A percentile compares a stretch with the other conserved stretches of the same genome.
Conservation (phyloP, 306 rosid genomes). For the Vigna nakashimae region DNA sequence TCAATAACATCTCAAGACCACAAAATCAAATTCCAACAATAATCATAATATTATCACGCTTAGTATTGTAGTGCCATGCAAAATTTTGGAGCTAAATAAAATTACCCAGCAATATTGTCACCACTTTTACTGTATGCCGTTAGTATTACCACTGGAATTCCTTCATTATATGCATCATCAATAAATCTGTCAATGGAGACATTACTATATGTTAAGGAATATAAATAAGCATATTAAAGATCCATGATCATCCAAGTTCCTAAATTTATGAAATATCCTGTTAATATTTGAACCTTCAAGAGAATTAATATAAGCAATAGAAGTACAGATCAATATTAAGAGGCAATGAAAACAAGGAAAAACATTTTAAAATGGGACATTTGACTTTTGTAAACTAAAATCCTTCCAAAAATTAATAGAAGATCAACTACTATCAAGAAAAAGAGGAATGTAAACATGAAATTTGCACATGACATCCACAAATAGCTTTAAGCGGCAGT, state of each 20-base stretch:
- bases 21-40: background rate
- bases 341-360: slow-evolving; percentile 33
- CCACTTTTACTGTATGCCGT: slow-evolving; percentile 80
- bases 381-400: slow-evolving; percentile 17
- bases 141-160: slow-evolving; percentile 74
- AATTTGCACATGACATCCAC: slow-evolving; percentile 16
- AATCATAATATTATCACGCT: slow-evolving; percentile 22
- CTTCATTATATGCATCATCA: slow-evolving; percentile 73
- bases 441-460: slow-evolving; percentile 15
- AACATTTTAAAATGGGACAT: slow-evolving; percentile 33
- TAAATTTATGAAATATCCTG: background rate
- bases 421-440: slow-evolving; percentile 19
- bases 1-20: background rate
- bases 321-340: slow-evolving; percentile 28
- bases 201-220: slow-evolving; percentile 33
- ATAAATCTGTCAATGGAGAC: slow-evolving; percentile 72
- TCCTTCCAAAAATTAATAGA: slow-evolving; percentile 22
- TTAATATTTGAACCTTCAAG: background rate
- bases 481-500: background rate
- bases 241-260: slow-evolving; percentile 34
- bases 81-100: slow-evolving; percentile 40
- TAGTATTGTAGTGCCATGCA: slow-evolving; percentile 14
- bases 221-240: slow-evolving; percentile 32
- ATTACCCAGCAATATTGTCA: slow-evolving; percentile 73
- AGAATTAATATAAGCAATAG: slow-evolving; percentile 7